These are phyloP conservation scores for Fusarium sp. DNA, from an alignment of 2,329 filamentous ascomycete species.

Conservation along the genomic window DNA sequence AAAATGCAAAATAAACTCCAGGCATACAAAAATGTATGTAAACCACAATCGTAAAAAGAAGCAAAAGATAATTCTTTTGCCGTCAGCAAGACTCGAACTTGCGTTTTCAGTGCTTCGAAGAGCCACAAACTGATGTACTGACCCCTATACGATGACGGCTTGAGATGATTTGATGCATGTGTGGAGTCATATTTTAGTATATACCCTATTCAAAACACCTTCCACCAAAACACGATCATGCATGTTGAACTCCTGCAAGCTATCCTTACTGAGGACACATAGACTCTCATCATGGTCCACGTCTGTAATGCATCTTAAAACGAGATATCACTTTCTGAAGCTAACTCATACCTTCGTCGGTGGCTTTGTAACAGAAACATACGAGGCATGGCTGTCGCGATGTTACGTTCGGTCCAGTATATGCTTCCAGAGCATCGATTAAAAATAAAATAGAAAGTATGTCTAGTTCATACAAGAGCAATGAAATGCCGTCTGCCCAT, in stretches of 20 bases:
- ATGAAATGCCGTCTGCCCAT: conserved; percentile 32
- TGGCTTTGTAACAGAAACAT: too few species aligned
- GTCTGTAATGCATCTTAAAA: background rate
- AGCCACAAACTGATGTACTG: conserved; percentile 39
- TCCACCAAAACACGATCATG: too few species aligned
- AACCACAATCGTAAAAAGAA: background rate
- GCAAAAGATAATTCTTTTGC: conserved; percentile 18
- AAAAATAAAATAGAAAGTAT: background rate
- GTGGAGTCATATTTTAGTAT: rapidly evolving
- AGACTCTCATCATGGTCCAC: background rate
- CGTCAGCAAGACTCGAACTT: conserved; percentile 41
- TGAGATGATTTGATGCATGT: background rate
- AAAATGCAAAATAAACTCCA: background rate
- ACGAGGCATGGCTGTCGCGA: background rate
- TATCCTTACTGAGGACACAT: background rate
- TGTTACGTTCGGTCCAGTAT: background rate
- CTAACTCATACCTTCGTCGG: too few species aligned
- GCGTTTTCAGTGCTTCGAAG: conserved; percentile 38
- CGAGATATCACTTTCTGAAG: background rate
- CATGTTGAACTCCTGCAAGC: background rate
- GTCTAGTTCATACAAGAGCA: conserved; percentile 28
- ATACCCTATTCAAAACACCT: background rate
- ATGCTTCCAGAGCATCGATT: conserved; percentile 21
- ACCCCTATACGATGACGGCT: conserved; percentile 41
- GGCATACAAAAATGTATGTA: rapidly evolving